Conservation (phyloP, 805 yeast genomes). For the Pachysolen tannophilus region DNA sequence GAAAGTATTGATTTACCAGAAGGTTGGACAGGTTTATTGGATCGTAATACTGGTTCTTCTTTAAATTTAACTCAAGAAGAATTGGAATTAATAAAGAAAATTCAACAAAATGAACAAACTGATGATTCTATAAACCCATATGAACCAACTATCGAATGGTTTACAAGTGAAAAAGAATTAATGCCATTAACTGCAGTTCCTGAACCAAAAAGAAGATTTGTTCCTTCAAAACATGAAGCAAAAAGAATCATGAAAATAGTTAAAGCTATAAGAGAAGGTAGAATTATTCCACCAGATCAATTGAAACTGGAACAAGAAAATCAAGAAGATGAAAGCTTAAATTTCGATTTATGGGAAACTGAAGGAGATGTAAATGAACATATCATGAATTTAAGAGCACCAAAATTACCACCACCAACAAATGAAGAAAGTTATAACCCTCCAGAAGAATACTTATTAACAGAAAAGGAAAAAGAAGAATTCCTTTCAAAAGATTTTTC, state of each 20-base stretch:
- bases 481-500: constrained; percentile 66
- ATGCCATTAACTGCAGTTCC: constrained; percentile 94
- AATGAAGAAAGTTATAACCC: constrained; percentile 96
- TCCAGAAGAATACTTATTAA: constrained; percentile 86
- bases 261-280: constrained; percentile 91
- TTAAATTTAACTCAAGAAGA: constrained; percentile 83
- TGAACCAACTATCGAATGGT: constrained; percentile 94
- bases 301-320: constrained; percentile 41
- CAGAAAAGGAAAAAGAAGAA: constrained; percentile 64
- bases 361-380: constrained; percentile 54
- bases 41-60: constrained; percentile 78
- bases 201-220: constrained; percentile 95
- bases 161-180: constrained; percentile 71
- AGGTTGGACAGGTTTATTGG: constrained; percentile 97
- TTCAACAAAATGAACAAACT: constrained; percentile 79
- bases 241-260: constrained; percentile 95
- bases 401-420: constrained; percentile 92
- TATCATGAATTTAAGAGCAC: constrained; percentile 89
- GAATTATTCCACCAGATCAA: constrained; percentile 72
- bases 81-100: constrained; percentile 76
- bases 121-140: constrained; percentile 79
- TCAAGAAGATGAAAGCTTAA: constrained; percentile 38
- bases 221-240: constrained; percentile 96
- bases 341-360: constrained; percentile 79
- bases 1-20: constrained; percentile 92